Evolutionary conservation across 768 basidiomycete genomes (phyloP).

Genomic region (Multifurca ochricompacta): DNA sequence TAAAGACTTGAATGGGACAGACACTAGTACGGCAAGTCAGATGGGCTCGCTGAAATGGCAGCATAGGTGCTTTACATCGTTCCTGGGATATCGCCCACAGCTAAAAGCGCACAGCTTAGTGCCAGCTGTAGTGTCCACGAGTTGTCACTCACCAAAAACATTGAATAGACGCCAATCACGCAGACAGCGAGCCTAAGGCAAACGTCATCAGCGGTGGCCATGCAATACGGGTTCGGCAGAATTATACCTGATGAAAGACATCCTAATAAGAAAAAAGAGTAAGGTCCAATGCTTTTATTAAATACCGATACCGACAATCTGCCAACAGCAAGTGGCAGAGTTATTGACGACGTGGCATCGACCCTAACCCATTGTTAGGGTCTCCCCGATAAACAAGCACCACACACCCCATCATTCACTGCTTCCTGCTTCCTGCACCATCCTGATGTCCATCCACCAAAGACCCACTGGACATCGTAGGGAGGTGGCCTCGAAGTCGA

Average conservation of each 20-base stretch:
- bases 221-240: background rate
- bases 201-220: background rate
- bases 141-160: conserved; percentile 19
- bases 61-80: conserved; percentile 47
- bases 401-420: too few species aligned
- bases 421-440: too few species aligned
- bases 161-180: conserved; percentile 21
- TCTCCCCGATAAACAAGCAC: too few species aligned
- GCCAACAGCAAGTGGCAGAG: background rate
- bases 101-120: conserved; percentile 31
- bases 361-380: conserved; percentile 10
- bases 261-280: background rate
- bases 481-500: background rate
- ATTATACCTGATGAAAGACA: conserved; percentile 15
- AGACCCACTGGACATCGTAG: background rate
- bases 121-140: background rate
- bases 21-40: conserved; percentile 42
- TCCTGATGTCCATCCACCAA: background rate
- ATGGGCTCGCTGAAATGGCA: background rate
- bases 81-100: conserved; percentile 94
- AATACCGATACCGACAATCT: background rate
- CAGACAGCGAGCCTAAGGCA: conserved; percentile 14
- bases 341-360: conserved; percentile 6
- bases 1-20: conserved; percentile 72
- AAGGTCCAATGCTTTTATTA: background rate